Percentiles rank a stretch among this genome's conserved stretches.
phyloP scores from a whole-genome alignment of 495 filamentous ascomycete genomes.

The Trichoderma orchidacearum region DNA sequence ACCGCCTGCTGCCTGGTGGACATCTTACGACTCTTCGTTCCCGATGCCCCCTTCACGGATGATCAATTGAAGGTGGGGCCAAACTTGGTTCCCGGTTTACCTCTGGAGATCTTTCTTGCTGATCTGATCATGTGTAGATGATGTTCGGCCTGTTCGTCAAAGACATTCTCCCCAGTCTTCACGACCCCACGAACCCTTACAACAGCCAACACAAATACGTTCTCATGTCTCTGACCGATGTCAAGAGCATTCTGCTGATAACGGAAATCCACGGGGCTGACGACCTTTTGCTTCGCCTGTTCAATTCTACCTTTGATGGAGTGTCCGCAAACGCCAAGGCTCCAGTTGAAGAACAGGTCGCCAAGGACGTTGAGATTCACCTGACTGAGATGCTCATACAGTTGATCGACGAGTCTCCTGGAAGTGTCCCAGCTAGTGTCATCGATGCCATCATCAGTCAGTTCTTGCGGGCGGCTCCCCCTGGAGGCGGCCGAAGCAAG shows the following conservation, averaged over 20 bases:
- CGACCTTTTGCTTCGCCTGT: constrained; percentile 62
- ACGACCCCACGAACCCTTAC: constrained; percentile 80
- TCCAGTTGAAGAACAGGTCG: constrained; percentile 61
- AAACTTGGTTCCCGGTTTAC: not conserved
- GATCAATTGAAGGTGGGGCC: constrained; percentile 71
- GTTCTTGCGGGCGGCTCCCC: constrained; percentile 75
- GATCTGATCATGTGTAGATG: constrained; percentile 41
- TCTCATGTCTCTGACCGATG: constrained; percentile 72
- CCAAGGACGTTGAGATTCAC: constrained; percentile 82
- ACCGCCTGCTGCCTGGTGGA: constrained; percentile 84
- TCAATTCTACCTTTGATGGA: constrained; percentile 82
- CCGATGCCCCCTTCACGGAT: constrained; percentile 85
- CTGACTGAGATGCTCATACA: constrained; percentile 77
- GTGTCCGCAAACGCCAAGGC: constrained; percentile 65
- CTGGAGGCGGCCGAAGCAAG: constrained; percentile 41
- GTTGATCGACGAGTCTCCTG: constrained; percentile 70
- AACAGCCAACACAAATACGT: constrained; percentile 87
- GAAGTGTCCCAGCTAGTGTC: constrained; percentile 61
- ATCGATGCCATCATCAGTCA: constrained; percentile 93
- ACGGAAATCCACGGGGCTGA: constrained; percentile 79
- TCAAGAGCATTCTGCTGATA: constrained; percentile 88
- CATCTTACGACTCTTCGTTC: constrained; percentile 84
- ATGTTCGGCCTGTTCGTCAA: constrained; percentile 83
- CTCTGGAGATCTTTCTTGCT: not conserved
- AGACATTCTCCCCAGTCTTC: constrained; percentile 69